Base-by-base conservation (phyloP, 2,329 filamentous ascomycete genomes). In the Aspergillus melleus region DNA sequence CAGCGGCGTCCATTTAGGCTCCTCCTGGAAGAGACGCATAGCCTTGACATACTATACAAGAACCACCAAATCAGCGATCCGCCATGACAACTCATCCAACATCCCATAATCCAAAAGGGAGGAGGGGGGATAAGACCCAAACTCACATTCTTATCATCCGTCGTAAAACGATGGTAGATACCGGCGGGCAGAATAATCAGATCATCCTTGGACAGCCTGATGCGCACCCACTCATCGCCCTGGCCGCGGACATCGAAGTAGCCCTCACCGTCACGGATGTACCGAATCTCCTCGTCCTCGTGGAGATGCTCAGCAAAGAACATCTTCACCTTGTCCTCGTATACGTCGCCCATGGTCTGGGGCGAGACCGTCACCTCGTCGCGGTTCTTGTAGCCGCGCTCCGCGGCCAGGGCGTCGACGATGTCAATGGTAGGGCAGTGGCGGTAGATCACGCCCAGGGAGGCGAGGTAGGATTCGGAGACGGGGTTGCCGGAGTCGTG, bases 161-260 rank as follows among this genome's bases (percentile, higher is more conserved):
- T 98, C 8, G 95, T 99, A 74, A 99, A 99, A 5, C 95, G 88
- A 79, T 99, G 95, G 77, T 97, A 99, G 62, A 99, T 98, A 3
- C 95, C 95, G 46, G 93, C 88, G 0, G 95, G 95, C 66, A 99
- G 82, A 71, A 99, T 94, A 70, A 99, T 90, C 77, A 99, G 80
- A 79, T 99, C 95, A 56, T 87, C 84, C 82, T 95, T 95, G 76
- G 90, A 90, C 59, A 99, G 80, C 70, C 83, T 80, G 62, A 99
- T 92, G 60, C 95, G 83, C 60, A 99, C 86, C 95, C 95, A 99
- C 66, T 90, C 87, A 72, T 98, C 94, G 20, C 85, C 86, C 75
- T 90, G 82, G 71, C 87, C 89, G 52, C 95, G 83, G 3, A 99
- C 93, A 77, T 99, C 95, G 74, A 99, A 99, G 76, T 90, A 99